These are phyloP conservation scores for Hippophae rhamnoides DNA, from an alignment of 306 rosid genomes.

Conservation along the genomic window DNA sequence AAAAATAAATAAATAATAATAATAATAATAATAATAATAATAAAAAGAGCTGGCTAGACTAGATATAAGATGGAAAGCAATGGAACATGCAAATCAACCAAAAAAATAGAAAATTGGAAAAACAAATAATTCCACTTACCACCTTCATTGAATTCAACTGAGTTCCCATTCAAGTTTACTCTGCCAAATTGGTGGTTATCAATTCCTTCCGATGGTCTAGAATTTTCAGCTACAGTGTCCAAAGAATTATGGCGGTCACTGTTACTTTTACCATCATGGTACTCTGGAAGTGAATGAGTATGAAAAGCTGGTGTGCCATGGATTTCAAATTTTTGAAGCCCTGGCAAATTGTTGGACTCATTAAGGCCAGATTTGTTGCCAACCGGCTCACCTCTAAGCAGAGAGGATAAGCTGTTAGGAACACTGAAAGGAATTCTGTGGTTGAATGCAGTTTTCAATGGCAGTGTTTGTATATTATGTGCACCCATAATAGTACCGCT, in stretches of 20 bases:
- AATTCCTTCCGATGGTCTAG: constrained; percentile 30
- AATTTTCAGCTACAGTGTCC: constrained; percentile 19
- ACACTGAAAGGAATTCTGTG: constrained; percentile 31
- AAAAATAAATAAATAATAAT: too few relatives aligned
- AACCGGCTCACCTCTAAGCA: constrained; percentile 26
- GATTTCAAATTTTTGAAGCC: constrained; percentile 20
- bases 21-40: too few relatives aligned
- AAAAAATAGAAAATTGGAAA: not conserved
- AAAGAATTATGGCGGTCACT: constrained; percentile 19
- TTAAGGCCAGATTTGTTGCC: constrained; percentile 26
- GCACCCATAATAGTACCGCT: constrained; percentile 24
- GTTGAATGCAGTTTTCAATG: constrained; percentile 22
- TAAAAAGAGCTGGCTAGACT: not conserved
- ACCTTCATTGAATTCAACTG: constrained; percentile 32
- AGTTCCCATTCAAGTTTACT: constrained; percentile 22
- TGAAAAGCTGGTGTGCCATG: constrained; percentile 28
- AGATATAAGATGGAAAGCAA: not conserved
- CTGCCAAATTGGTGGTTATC: constrained; percentile 31
- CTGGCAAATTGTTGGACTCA: constrained; percentile 24
- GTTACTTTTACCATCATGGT: constrained; percentile 23
- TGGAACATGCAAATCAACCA: not conserved
- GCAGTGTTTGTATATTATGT: constrained; percentile 17
- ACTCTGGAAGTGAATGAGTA: constrained; percentile 43
- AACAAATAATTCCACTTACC: constrained; percentile 15
- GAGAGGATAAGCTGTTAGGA: constrained; percentile 28